Percentiles rank a stretch among this genome's conserved stretches.
phyloP scores from a whole-genome alignment of 352 stramenopile genomes.

The Phytophthora kernoviae region DNA sequence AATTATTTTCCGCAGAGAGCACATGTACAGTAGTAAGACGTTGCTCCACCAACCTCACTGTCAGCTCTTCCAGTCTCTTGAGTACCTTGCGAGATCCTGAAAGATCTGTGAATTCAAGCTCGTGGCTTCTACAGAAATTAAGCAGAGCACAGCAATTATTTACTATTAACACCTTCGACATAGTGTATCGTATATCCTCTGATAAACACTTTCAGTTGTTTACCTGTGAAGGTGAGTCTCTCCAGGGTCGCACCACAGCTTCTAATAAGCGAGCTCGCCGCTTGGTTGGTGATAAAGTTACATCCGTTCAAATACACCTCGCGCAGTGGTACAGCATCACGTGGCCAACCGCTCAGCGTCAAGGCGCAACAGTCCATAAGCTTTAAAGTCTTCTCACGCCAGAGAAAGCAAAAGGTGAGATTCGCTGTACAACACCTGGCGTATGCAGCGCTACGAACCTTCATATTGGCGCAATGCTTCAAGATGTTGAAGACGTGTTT shows the following conservation, averaged over 20 bases:
- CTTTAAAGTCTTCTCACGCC: slow-evolving; percentile 49
- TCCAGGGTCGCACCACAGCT: slow-evolving; percentile 41
- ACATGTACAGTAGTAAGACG: neutral
- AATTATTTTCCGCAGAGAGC: neutral
- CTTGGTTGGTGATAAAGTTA: slow-evolving; percentile 52
- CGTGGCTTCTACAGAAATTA: slow-evolving; percentile 35
- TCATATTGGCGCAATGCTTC: slow-evolving; percentile 33
- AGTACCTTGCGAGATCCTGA: slow-evolving; percentile 33
- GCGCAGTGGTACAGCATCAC: slow-evolving; percentile 28
- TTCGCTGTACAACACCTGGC: slow-evolving; percentile 7
- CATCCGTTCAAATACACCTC: slow-evolving; percentile 58
- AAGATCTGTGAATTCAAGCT: slow-evolving; percentile 56
- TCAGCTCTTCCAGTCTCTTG: slow-evolving; percentile 46
- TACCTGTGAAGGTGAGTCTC: slow-evolving; percentile 57
- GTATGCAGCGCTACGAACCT: slow-evolving; percentile 23
- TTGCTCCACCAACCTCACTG: slow-evolving; percentile 42
- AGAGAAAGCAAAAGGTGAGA: neutral
- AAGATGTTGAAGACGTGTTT: slow-evolving; percentile 59
- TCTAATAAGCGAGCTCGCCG: slow-evolving; percentile 39
- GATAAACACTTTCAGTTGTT: neutral
- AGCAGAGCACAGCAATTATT: slow-evolving; percentile 7
- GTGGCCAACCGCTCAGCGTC: slow-evolving; percentile 49
- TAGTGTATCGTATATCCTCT: neutral
- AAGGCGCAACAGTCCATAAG: slow-evolving; percentile 62
- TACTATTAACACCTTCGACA: neutral